These are phyloP conservation scores for Salvia splendens DNA, from an alignment of 257 asterid genomes.

Conservation along the genomic window DNA sequence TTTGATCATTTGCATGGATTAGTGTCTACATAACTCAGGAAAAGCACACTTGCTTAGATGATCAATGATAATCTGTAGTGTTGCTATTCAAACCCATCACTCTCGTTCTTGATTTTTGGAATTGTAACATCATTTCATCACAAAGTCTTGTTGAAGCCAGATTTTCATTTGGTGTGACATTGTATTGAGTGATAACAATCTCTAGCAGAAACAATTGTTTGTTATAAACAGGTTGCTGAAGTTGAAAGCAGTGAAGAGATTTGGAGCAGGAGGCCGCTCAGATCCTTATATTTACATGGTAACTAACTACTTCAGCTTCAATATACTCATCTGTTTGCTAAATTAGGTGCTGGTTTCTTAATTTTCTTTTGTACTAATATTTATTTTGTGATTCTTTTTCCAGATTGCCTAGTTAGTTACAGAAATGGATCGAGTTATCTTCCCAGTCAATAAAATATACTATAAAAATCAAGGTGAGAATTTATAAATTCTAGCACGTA, in stretches of 20 bases:
- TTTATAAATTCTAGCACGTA: conserved; percentile 13
- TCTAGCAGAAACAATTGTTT: conserved; percentile 18
- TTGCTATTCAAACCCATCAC: too few species aligned
- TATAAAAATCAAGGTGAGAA: conserved; percentile 13
- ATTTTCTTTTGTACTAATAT: conserved; percentile 12
- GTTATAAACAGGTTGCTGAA: conserved; percentile 67
- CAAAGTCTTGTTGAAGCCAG: too few species aligned
- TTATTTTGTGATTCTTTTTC: conserved; percentile 18
- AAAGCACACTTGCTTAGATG: not conserved
- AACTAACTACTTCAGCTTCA: conserved; percentile 34
- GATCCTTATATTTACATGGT: conserved; percentile 91
- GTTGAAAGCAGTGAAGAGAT: conserved; percentile 69
- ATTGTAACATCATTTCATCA: too few species aligned
- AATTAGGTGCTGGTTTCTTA: not conserved
- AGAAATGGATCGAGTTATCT: conserved; percentile 15
- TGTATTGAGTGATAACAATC: conserved; percentile 3
- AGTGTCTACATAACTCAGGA: conserved; percentile 17
- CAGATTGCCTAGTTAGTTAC: conserved; percentile 49
- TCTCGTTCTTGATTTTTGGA: too few species aligned
- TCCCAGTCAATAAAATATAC: conserved; percentile 1
- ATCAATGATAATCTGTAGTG: too few species aligned
- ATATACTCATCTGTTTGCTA: not conserved
- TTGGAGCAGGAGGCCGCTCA: conserved; percentile 81
- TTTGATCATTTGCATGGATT: conserved; percentile 1
- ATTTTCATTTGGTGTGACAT: not conserved